A percentile compares a stretch with the other conserved stretches of the same genome.
Conservation (phyloP, 1,284 basidiomycete species). For the Grifola frondosa region DNA sequence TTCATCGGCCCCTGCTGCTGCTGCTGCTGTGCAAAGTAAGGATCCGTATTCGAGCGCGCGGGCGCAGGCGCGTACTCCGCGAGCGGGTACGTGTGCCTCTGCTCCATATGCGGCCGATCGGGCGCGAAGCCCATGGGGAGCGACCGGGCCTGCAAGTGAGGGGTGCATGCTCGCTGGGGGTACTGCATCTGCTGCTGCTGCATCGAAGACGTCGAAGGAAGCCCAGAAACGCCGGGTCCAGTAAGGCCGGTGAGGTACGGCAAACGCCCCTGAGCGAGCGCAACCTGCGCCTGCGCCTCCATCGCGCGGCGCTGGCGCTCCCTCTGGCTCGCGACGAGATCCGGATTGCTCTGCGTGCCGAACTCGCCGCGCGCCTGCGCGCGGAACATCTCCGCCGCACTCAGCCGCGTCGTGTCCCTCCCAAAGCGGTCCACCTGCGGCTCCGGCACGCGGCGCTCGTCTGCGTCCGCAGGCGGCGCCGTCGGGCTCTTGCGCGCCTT, state of each 20-base stretch:
- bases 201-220: not conserved
- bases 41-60: slow-evolving; percentile 23
- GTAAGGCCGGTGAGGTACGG: slow-evolving; percentile 13
- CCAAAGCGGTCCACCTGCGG: slow-evolving; percentile 32
- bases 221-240: slow-evolving; percentile 16
- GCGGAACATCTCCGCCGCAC: slow-evolving; percentile 63
- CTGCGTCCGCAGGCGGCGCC: slow-evolving; percentile 4
- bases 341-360: slow-evolving; percentile 29
- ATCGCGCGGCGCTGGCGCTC: slow-evolving; percentile 32
- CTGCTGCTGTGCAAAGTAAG: slow-evolving; percentile 12
- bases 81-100: slow-evolving; percentile 27
- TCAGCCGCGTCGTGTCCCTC: slow-evolving; percentile 34
- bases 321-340: slow-evolving; percentile 29
- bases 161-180: not conserved
- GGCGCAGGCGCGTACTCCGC: slow-evolving; percentile 10
- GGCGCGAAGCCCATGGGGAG: no score
- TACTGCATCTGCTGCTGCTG: slow-evolving; percentile 10
- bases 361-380: slow-evolving; percentile 60
- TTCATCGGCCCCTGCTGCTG: slow-evolving; percentile 7
- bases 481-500: slow-evolving; percentile 28
- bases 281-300: slow-evolving; percentile 12
- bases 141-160: no score
- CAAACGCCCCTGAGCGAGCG: slow-evolving; percentile 2
- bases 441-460: no score
- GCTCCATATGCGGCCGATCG: slow-evolving; percentile 20